Evolutionary conservation across 805 yeast genomes (phyloP), one percentile per base, ranked within the genome.

Genomic region (Brettanomyces nanus): DNA sequence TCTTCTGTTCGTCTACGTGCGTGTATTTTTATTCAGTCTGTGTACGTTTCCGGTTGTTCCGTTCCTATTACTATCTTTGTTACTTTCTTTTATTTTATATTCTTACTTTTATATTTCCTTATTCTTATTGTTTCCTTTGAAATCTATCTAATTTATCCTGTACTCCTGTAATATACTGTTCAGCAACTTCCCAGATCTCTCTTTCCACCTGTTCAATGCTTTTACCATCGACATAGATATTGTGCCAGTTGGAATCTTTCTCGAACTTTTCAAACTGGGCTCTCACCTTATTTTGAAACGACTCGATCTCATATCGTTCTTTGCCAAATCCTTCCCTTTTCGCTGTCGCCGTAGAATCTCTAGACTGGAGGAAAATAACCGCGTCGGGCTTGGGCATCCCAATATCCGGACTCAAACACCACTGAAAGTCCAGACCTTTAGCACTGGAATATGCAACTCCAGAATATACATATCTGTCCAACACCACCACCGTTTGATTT

Each of bases 401-500:
- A 19, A 59, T 61, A 49, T 92, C 98, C 1, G 95, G 92, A 22
- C 65, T 62, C 15, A 70, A 61, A 47, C 96, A 82, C 98, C 98
- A 92, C 6, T 75, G 66, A 25, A 70, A 55, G 45, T 75, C 75
- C 53, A 80, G 56, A 1, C 79, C 84, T 57, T 92, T 90, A 6
- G 97, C 96, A 1, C 84, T 68, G 1, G 95, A 80, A 54, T 90
- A 92, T 5, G 96, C 95, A 3, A 87, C 75, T 0, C 99, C 98
- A 0, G 97, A 86, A 52, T 85, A 90, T 4, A 84, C 81, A 52
- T 90, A 92, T 45, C 99, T 65, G 55, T 92, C 99, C 40, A 89
- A 56, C 0, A 92, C 66, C 1, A 92, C 70, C 4, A 25, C 32
- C 37, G 69, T 67, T 10, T 53, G 54, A 1, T 95, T 96, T 0